These are phyloP conservation scores for Euphorbia tirucalli DNA, from an alignment of 345 rosid species.

Conservation along the genomic window DNA sequence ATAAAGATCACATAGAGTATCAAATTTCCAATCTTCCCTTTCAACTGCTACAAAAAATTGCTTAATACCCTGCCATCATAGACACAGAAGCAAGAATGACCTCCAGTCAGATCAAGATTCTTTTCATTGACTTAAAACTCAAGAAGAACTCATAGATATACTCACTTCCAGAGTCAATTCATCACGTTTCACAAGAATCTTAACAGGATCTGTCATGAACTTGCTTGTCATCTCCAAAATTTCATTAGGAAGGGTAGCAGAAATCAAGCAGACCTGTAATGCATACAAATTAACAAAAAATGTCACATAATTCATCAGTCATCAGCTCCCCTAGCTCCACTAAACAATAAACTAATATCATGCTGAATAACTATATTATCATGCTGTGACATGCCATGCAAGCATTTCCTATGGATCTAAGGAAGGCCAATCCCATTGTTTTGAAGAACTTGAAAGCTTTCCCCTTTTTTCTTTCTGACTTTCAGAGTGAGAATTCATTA, in stretches of 20 bases:
- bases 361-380: not conserved
- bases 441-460: too few species aligned
- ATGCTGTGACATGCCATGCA: constrained; percentile 1
- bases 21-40: constrained; percentile 98
- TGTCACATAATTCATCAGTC: not conserved
- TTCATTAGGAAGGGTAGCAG: constrained; percentile 97
- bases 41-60: constrained; percentile 95
- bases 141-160: not conserved
- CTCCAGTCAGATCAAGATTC: not conserved
- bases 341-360: not conserved
- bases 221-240: constrained; percentile 90
- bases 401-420: not conserved
- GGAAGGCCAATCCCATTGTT: not conserved
- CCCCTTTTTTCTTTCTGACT: too few species aligned
- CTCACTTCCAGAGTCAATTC: constrained; percentile 91
- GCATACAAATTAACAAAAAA: not conserved
- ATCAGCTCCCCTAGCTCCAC: not conserved
- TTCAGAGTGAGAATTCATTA: not conserved
- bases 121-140: not conserved
- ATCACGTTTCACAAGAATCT: constrained; percentile 97
- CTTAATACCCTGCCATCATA: constrained; percentile 74
- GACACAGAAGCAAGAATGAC: constrained; percentile 7
- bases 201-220: constrained; percentile 96
- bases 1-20: constrained; percentile 91
- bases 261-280: constrained; percentile 77